These are phyloP conservation scores for Chionographis japonica DNA, from an alignment of 106 monocot species.

Conservation along the genomic window DNA sequence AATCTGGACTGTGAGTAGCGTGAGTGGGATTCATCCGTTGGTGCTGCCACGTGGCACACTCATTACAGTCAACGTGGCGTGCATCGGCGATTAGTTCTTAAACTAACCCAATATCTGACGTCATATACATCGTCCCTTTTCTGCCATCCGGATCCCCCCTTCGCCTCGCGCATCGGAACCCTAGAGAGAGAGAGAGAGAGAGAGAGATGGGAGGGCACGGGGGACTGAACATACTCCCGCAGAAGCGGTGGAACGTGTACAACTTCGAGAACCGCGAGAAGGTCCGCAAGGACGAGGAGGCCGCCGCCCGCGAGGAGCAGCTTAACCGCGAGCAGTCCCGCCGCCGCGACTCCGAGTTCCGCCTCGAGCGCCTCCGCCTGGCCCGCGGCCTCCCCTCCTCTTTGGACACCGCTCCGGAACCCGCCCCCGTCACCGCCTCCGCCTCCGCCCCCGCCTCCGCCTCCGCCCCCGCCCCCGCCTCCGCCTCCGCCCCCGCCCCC, in stretches of 20 bases:
- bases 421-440: background rate
- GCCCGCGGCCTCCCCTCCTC: constrained; percentile 27
- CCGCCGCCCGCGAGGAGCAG: constrained; percentile 86
- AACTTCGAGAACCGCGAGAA: constrained; percentile 96
- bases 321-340: constrained; percentile 64
- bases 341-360: constrained; percentile 68
- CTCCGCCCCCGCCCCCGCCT: background rate
- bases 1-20: no score
- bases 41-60: no score
- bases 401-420: no score
- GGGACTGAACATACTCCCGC: constrained; percentile 88
- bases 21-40: no score
- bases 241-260: constrained; percentile 99
- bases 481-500: background rate
- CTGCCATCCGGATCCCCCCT: no score
- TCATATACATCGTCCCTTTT: no score
- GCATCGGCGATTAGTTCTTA: no score
- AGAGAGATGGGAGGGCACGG: constrained; percentile 88
- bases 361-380: constrained; percentile 64
- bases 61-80: no score
- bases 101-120: no score
- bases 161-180: no score
- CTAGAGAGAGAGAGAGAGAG: background rate
- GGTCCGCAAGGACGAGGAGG: constrained; percentile 87
- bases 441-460: background rate